Base-by-base conservation (phyloP, 441 rosid species). In the Eruca vesicaria region DNA sequence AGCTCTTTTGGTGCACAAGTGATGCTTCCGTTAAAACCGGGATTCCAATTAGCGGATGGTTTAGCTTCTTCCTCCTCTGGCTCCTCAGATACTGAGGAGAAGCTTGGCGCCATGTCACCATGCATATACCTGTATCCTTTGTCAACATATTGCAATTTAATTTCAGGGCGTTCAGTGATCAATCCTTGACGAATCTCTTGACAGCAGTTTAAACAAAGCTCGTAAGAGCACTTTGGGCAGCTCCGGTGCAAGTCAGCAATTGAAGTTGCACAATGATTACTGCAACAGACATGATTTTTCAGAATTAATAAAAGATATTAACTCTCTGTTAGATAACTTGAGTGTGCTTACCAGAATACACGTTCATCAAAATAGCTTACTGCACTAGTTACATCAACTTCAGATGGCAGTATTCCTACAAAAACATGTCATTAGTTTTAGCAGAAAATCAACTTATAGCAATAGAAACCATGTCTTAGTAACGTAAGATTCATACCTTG, bases 261-360 rank as follows among this genome's bases (percentile, higher is more conserved):
- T 11, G 98, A 91, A 82, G 98, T 91, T n/a, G 90, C 93, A 69
- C 98, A 93, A 60, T 91, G 84, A 73, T 93, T 82, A 82, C 98
- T 93, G 86, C 7, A 35, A 36, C 33, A 60, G 14, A 57, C 55
- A 64, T 63, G 6, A 38, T 36, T 50, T 56, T 41, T 28, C 48
- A 56, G 55, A 58, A 73, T 28, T 45, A 32, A 52, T 3, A 36
- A 14, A 19, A 61, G 12, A 11, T 19, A 26, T n/a, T 8, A 63
- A 15, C 28, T 36, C 56, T 52, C 23, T 28, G 6, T 32, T 9
- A 62, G 16, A 55, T 15, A 56, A 35, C 18, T 36, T 45, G 28
- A 18, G 70, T 59, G 57, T 59, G 32, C 79, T 77, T 73, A 93
- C 98, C 98, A 93, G 62, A 82, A 93, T 57, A 93, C 80, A 3